Percentiles rank a stretch among this genome's conserved stretches.
Conservation (phyloP, 768 basidiomycete genomes). For the Tylopilus subfusipes region DNA sequence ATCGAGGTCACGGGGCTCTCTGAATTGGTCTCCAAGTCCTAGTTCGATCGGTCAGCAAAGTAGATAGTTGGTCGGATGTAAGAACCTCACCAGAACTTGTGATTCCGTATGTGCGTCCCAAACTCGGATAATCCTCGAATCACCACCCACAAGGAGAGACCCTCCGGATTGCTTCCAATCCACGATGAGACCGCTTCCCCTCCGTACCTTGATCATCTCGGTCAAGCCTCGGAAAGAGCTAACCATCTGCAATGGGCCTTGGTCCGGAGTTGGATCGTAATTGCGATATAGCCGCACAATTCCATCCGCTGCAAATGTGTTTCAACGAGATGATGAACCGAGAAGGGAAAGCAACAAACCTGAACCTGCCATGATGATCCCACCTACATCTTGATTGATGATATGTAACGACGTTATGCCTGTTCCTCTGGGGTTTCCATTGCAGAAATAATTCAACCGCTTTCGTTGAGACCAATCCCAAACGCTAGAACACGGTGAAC, state of each 20-base stretch:
- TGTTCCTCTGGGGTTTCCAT: slow-evolving; percentile 79
- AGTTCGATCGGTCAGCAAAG: slow-evolving; percentile 2
- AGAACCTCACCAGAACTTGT: slow-evolving; percentile 56
- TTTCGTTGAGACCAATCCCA: slow-evolving; percentile 91
- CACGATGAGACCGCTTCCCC: slow-evolving; percentile 79
- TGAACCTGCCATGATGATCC: slow-evolving; percentile 83
- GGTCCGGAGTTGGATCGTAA: slow-evolving; percentile 72
- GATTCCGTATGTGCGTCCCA: slow-evolving; percentile 96
- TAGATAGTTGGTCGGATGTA: background rate
- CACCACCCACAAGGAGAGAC: slow-evolving; percentile 84
- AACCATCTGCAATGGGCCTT: slow-evolving; percentile 83
- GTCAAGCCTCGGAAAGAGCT: slow-evolving; percentile 88
- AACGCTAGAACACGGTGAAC: slow-evolving; percentile 49
- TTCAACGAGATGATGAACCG: background rate
- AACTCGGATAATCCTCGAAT: slow-evolving; percentile 80
- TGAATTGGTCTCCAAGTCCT: slow-evolving; percentile 89
- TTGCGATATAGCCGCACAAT: slow-evolving; percentile 89
- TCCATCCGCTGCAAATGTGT: slow-evolving; percentile 69
- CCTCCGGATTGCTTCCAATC: slow-evolving; percentile 94
- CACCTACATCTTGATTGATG: slow-evolving; percentile 94
- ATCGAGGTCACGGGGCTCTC: slow-evolving; percentile 89
- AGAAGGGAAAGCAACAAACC: slow-evolving; percentile 43
- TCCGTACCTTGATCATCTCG: slow-evolving; percentile 69
- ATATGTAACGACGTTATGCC: slow-evolving; percentile 86
- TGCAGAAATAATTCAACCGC: slow-evolving; percentile 79